Evolutionary conservation across 805 yeast species (phyloP), one percentile per base, ranked within the genome.

Genomic region (Wickerhamomyces bovis): DNA sequence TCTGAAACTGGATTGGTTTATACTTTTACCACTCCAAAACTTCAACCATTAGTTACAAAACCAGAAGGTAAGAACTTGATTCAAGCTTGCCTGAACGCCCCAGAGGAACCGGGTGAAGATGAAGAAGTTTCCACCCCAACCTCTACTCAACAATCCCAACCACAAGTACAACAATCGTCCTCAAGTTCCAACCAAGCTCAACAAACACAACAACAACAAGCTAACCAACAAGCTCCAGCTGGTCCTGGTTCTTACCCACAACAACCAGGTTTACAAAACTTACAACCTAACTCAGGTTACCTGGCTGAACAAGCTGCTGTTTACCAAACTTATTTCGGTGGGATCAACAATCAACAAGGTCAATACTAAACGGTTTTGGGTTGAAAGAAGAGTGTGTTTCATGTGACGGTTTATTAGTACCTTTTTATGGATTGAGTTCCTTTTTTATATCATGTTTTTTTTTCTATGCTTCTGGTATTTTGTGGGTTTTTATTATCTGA

Each of bases 1-100:
- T 85, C 95, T 45, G 99, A 94, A 68, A 94, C 99, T n/a, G 99
- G 99, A 15, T 80, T 94, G 52, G 99, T 94, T 46, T 94, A 94
- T 69, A 94, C 99, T 19, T 94, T 94, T 67, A 92, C 98, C 47
- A 94, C 99, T n/a, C 99, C 99, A 49, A 94, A 94, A 69, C 81
- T 94, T 63, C 98, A 94, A 70, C 99, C 99, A 9, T 78, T 94
- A 58, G 99, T 94, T 44, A 94, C 98, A 38, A 90, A 92, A 69
- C 85, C 95, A 44, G 99, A 94, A 71, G 99, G 99, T 56, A 90
- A 94, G 68, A 90, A 90, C 68, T 78, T 92, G 61, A 92, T 92
- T 61, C 97, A 94, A 72, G 95, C 97, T 13, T 94, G 99, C 66
- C 74, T 92, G 62, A 89, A 92, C 66, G 98, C 98, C 9, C 96